Evolutionary conservation across 75 land plant species (phyloP).

Genomic region (Ceratopteris richardii): DNA sequence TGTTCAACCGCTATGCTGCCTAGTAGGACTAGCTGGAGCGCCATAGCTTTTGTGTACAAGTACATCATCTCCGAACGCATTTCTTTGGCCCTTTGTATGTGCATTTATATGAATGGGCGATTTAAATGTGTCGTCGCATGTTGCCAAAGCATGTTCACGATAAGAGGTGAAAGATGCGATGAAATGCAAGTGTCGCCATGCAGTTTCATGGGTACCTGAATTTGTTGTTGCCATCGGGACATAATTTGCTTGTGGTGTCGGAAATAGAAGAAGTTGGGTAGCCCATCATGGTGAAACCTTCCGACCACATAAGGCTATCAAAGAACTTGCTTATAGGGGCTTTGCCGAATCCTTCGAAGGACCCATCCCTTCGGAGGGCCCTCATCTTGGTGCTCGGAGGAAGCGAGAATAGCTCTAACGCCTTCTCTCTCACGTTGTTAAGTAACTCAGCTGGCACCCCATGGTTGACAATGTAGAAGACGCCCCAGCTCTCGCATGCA

Average conservation of each 20-base stretch:
- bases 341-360: slow-evolving; percentile 57
- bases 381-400: slow-evolving; percentile 49
- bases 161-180: too few relatives aligned
- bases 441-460: slow-evolving; percentile 31
- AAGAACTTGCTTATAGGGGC: slow-evolving; percentile 48
- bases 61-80: too few relatives aligned
- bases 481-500: slow-evolving; percentile 69
- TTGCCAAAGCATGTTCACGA: too few relatives aligned
- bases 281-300: slow-evolving; percentile 39
- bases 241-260: slow-evolving; percentile 2
- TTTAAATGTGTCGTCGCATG: too few relatives aligned
- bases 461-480: slow-evolving; percentile 61
- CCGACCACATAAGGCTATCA: slow-evolving; percentile 62
- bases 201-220: too few relatives aligned
- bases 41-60: too few relatives aligned
- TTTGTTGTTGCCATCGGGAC: slow-evolving; percentile 2
- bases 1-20: too few relatives aligned
- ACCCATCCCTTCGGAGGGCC: slow-evolving; percentile 42
- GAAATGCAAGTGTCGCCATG: too few relatives aligned
- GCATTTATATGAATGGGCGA: too few relatives aligned
- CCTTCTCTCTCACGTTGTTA: slow-evolving; percentile 26
- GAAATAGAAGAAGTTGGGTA: background rate
- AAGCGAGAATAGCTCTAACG: slow-evolving; percentile 43
- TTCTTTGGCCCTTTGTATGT: too few relatives aligned
- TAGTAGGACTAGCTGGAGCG: too few relatives aligned